Percentiles rank a stretch among this genome's conserved stretches.
Conservation (phyloP, 257 asterid species). For the Plantago ovata region DNA sequence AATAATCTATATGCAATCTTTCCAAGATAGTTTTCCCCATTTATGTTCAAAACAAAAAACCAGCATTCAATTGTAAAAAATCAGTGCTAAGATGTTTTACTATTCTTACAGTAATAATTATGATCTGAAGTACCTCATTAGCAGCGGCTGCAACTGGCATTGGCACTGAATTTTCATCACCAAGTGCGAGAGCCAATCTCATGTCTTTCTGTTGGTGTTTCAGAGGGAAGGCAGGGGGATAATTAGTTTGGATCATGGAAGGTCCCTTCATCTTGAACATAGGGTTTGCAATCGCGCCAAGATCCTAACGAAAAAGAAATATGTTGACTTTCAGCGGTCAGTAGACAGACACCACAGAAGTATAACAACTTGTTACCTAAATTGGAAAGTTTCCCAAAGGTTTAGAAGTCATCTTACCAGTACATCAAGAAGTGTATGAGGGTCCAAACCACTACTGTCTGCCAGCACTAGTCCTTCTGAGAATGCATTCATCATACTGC, state of each 20-base stretch:
- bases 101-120: background rate
- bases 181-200: slow-evolving; percentile 95
- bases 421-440: slow-evolving; percentile 84
- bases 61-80: no score
- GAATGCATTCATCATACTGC: slow-evolving; percentile 97
- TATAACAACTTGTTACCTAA: background rate
- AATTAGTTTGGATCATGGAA: slow-evolving; percentile 61
- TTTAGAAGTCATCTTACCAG: slow-evolving; percentile 45
- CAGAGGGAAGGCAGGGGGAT: slow-evolving; percentile 88
- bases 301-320: slow-evolving; percentile 53
- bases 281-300: slow-evolving; percentile 89
- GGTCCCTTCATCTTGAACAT: slow-evolving; percentile 97
- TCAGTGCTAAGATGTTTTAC: background rate
- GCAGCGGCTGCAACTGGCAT: slow-evolving; percentile 99
- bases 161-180: slow-evolving; percentile 79
- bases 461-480: slow-evolving; percentile 92
- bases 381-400: background rate
- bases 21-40: no score
- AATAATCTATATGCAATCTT: no score
- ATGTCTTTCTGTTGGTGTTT: slow-evolving; percentile 98
- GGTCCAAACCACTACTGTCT: slow-evolving; percentile 81
- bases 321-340: slow-evolving; percentile 5
- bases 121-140: slow-evolving; percentile 52
- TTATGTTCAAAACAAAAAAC: no score
- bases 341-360: background rate